Evolutionary conservation across 2,329 filamentous ascomycete species (phyloP), one percentile per base, ranked within the genome.

Genomic region (Trichoderma asperellum): DNA sequence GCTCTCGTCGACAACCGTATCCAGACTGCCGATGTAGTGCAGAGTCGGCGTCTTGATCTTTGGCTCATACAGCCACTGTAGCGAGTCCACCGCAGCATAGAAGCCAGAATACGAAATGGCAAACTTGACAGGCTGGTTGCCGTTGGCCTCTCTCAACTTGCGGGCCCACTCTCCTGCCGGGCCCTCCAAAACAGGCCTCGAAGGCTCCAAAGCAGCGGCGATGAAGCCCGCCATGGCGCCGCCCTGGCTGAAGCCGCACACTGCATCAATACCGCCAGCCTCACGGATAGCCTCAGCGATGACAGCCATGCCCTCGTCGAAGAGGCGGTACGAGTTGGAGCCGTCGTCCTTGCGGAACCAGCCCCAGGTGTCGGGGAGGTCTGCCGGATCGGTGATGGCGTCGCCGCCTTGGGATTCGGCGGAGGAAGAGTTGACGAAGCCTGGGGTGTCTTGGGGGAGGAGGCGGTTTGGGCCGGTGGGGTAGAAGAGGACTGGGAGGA

Each of bases 1-100:
- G 65, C 80, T 80, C 82, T 97, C 94, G 37, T 94, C 92, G 0
- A 98, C 94, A 0, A 97, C 92, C 2, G 91, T 93, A 81, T 97
- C 95, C 73, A 97, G 82, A 66, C 89, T 91, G 0, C 95, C 95
- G 32, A 97, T 79, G 73, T 94, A 91, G 81, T 97, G 93, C 80
- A 97, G 78, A 71, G 92, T 88, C 0, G 93, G 92, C 70, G 94
- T 97, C 71, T 77, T 79, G 70, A 97, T 90, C 77, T 86, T 85
- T 18, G 92, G 93, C 73, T 92, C 87, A 77, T 93, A 96, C 59
- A 80, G 77, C 64, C 87, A 92, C 49, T 79, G 78, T 77, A 96
- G 89, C 53, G 86, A 80, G 18, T 83, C 79, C 47, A 88, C 86
- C 2, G 87, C 83, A 0, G 92, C 88, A 43, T 83, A 87, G 77